Base-by-base conservation (phyloP, 1,284 basidiomycete genomes). In the Tylopilus sp. region DNA sequence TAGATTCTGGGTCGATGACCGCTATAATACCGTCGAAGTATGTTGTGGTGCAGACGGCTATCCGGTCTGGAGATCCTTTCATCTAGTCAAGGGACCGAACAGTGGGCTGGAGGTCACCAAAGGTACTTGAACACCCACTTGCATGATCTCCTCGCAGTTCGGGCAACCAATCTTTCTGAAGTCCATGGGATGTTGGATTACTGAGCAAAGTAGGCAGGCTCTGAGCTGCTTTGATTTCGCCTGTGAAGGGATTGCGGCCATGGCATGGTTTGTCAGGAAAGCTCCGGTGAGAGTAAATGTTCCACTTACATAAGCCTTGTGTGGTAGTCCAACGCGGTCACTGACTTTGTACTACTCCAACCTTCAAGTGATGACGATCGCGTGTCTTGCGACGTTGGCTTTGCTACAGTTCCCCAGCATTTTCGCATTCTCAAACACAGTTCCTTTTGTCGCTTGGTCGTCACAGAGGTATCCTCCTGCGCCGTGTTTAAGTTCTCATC, bases 71-170 rank as follows among this genome's bases (percentile, higher is more conserved):
- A 52, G 83, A 88, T 21, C 86, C 86, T 70, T 92, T 92, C 85
- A 98, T 89, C 93, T 97, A 60, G 44, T 40, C 49, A 16, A 48
- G 38, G 33, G 12, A 23, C 21, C 21, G 6, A 26, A 25, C 18
- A 4, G 12, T 38, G 9, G 34, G 35, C 5, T n/a, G 29, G 36
- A 28, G 26, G 19, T 18, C 26, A 33, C 10, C 15, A 23, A 4
- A 12, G n/a, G 36, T 16, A 18, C 13, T 7, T 43, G 29, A 33
- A 6, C 2, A 52, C 72, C 44, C 41, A 94, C 96, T 74, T 95
- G 88, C 67, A 98, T 82, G 57, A 96, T 78, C 60, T 96, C 90
- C 61, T 99, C 96, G 69, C 96, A 99, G 66, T 99, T 99, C 33
- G 96, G 96, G 66, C 96, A 99, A 3, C 96, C 96, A 38, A 77